A percentile compares a stretch with the other conserved stretches of the same genome.
Evolutionary conservation across 257 asterid species (phyloP).

Genomic region (Rehmannia glutinosa): DNA sequence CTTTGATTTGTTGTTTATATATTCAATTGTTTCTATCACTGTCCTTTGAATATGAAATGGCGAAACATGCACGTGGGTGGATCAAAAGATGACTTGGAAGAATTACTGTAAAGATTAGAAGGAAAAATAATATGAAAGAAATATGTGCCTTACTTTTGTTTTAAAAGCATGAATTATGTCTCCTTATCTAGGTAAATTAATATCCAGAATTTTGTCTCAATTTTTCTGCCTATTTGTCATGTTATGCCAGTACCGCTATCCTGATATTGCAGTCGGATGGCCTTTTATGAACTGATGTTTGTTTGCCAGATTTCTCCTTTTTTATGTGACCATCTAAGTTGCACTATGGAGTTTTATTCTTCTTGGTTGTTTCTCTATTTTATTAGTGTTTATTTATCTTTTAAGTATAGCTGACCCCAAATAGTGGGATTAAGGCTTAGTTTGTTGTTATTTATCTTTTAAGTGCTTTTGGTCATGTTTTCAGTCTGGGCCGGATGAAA

Average conservation of each 20-base stretch:
- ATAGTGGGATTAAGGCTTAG: no score
- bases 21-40: not conserved
- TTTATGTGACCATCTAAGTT: not conserved
- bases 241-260: not conserved
- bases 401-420: no score
- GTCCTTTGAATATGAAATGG: conserved; percentile 4
- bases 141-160: not conserved
- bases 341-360: not conserved
- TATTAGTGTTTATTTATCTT: no score
- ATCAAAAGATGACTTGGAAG: not conserved
- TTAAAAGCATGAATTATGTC: not conserved
- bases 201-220: not conserved
- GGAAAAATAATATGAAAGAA: not conserved
- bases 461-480: conserved; percentile 14
- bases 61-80: not conserved
- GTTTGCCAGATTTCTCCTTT: not conserved
- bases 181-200: not conserved
- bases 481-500: conserved; percentile 93
- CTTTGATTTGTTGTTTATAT: not conserved
- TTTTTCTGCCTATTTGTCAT: not conserved
- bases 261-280: not conserved
- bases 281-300: not conserved
- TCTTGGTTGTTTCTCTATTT: not conserved
- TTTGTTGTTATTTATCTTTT: not conserved
- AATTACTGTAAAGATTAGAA: not conserved